These are phyloP conservation scores for Carex pumila DNA, from an alignment of 176 grass and related monocot genomes.

Conservation along the genomic window DNA sequence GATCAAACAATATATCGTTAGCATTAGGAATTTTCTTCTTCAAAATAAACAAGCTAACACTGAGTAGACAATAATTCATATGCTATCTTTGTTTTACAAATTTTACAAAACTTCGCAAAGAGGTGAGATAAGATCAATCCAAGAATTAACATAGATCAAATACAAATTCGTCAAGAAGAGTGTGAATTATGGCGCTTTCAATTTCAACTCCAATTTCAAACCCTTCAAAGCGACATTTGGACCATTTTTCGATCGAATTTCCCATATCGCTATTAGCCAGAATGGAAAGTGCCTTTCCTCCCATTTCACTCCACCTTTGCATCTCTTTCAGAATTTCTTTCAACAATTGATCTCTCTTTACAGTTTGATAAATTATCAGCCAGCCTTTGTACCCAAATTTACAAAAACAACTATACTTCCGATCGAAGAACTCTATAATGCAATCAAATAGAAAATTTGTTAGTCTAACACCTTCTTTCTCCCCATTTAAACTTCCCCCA, in stretches of 20 bases:
- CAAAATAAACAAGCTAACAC: not conserved
- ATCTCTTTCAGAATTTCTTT: conserved; percentile 39
- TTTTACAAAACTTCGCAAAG: not conserved
- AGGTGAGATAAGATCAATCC: not conserved
- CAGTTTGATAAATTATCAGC: conserved; percentile 17
- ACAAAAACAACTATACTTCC: conserved; percentile 40
- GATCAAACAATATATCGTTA: not conserved
- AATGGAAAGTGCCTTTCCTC: conserved; percentile 14
- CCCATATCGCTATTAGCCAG: conserved; percentile 45
- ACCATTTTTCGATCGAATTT: conserved; percentile 27
- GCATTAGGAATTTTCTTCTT: not conserved
- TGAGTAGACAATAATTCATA: not conserved
- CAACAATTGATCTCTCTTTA: conserved; percentile 36
- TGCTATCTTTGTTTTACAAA: not conserved
- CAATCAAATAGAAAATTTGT: conserved; percentile 69
- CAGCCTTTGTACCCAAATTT: conserved; percentile 52
- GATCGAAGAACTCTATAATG: conserved; percentile 59
- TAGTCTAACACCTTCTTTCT: conserved; percentile 22
- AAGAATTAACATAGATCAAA: conserved; percentile 31
- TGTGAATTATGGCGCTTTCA: conserved; percentile 53
- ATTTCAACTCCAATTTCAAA: conserved; percentile 59
- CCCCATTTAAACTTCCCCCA: conserved; percentile 23
- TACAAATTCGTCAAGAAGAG: conserved; percentile 45
- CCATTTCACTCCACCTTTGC: conserved; percentile 33
- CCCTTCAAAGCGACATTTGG: conserved; percentile 27